Evolutionary conservation across 306 rosid species (phyloP).

Genomic region (Crotalaria pallida): DNA sequence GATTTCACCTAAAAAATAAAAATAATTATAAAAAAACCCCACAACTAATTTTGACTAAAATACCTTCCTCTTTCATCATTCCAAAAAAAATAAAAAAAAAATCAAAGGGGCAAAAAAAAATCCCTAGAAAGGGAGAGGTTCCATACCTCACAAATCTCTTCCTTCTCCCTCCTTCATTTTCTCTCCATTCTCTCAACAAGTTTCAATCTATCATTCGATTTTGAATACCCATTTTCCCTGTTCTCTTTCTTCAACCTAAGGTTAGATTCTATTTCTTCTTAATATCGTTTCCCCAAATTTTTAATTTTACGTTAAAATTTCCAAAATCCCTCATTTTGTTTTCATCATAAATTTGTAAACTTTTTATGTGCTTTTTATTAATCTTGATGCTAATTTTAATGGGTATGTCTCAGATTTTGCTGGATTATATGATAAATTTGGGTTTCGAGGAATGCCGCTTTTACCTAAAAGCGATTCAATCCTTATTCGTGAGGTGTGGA

Average conservation of each 20-base stretch:
- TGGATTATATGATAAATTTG: neutral
- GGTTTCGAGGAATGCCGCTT: slow-evolving; percentile 29
- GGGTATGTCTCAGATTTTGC: slow-evolving; percentile 14
- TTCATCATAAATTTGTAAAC: neutral
- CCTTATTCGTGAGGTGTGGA: slow-evolving; percentile 55
- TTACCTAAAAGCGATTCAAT: slow-evolving; percentile 34
- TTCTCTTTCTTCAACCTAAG: neutral
- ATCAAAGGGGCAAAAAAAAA: neutral
- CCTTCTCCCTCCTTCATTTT: slow-evolving; percentile 16
- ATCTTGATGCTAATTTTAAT: neutral
- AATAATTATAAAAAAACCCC: neutral
- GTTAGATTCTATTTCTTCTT: neutral
- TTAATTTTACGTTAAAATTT: neutral
- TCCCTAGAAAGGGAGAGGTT: slow-evolving; percentile 47
- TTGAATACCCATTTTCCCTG: neutral
- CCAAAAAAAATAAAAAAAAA: slow-evolving; percentile 1
- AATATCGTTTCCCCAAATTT: neutral
- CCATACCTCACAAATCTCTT: slow-evolving; percentile 31
- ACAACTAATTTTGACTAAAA: slow-evolving; percentile 13
- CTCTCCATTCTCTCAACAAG: neutral
- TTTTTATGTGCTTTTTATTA: neutral
- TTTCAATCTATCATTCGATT: neutral
- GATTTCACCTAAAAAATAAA: neutral
- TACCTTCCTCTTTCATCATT: slow-evolving; percentile 4
- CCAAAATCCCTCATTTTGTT: neutral